phyloP scores from a whole-genome alignment of 345 rosid species.

The Eucalyptus virginea region DNA sequence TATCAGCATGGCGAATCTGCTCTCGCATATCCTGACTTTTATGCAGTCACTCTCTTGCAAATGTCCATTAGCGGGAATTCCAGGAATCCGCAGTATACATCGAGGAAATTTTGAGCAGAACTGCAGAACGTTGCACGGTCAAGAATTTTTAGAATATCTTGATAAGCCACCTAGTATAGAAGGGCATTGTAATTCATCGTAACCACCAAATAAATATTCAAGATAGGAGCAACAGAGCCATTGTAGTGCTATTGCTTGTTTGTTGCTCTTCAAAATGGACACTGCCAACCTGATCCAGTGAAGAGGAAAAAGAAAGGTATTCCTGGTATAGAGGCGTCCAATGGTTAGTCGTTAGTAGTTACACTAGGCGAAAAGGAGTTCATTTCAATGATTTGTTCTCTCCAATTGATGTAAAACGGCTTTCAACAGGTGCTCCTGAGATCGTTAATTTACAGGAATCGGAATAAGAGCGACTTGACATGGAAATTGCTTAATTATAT shows the following conservation, averaged over 20 bases:
- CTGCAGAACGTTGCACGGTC: slow-evolving; percentile 73
- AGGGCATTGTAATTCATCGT: neutral
- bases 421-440: neutral
- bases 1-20: slow-evolving; percentile 84
- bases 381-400: neutral
- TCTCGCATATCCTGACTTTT: slow-evolving; percentile 93
- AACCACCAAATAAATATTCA: neutral
- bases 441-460: neutral
- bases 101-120: slow-evolving; percentile 85
- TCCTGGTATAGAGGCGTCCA: too few species aligned
- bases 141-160: slow-evolving; percentile 82
- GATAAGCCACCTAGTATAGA: slow-evolving; percentile 60
- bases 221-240: neutral
- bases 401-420: neutral
- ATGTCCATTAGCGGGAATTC: slow-evolving; percentile 71
- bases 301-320: too few species aligned
- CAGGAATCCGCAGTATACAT: slow-evolving; percentile 75
- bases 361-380: neutral
- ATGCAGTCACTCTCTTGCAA: slow-evolving; percentile 89
- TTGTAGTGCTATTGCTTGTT: slow-evolving; percentile 40
- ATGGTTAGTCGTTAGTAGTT: neutral
- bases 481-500: neutral
- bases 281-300: too few species aligned
- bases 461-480: neutral
- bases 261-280: slow-evolving; percentile 68